Base-by-base conservation (phyloP, 495 filamentous ascomycete genomes). In the Tuber borchii region DNA sequence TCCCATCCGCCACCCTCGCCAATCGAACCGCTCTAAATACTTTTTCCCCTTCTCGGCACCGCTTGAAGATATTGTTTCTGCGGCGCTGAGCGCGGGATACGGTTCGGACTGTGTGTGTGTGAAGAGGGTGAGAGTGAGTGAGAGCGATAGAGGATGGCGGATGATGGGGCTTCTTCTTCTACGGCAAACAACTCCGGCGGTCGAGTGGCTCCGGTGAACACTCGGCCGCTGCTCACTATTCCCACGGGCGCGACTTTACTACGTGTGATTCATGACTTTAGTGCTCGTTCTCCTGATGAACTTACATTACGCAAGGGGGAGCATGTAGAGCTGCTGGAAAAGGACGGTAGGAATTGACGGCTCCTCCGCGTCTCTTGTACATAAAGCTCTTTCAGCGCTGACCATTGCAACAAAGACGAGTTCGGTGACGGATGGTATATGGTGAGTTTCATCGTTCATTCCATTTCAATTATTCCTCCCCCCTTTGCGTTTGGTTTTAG, bases 341-440 rank as follows among this genome's bases (percentile, higher is more conserved):
- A 96, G 77, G 81, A 82, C 72, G 81, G 80, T 82, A 79, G 80
- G 74, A 75, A 74, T 82, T 80, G 76, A 81, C 72, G 70, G 78
- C 73, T 79, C 78, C 73, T 79, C 76, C 72, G 76, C 43, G 72
- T 78, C 76, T 69, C 71, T 79, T 79, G 56, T 65, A 65, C 72
- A 78, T 79, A 95, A 98, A 70, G 69, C 72, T 78, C 76, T 79
- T 79, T 77, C 78, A 79, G 73, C 77, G 78, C 78, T 79, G 78
- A 79, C 78, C 78, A 75, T 79, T 79, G 72, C 76, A 79, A 79
- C 76, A 79, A 79, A 84, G 95, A 98, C 83, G 96, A 97, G 80
- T 99, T 97, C 84, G 92, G 92, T 71, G 96, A 99, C 86, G 96
- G 95, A 73, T 99, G 96, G 96, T 99, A 93, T 85, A 84, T 97